phyloP scores from a whole-genome alignment of 169 alveolate genomes.

The Fabrea salina region DNA sequence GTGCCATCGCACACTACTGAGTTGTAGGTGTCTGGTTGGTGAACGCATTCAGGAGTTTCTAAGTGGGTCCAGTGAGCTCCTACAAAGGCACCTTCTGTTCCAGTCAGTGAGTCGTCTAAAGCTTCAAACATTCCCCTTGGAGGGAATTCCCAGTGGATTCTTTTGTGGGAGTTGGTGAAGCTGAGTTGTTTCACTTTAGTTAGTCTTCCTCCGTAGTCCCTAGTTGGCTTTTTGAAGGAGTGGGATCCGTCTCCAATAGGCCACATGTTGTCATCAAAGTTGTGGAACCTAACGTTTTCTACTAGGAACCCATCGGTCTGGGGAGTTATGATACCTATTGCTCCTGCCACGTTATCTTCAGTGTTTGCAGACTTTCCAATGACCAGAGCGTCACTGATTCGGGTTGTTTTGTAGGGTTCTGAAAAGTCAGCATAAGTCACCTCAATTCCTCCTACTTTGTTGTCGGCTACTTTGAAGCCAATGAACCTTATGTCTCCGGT shows the following conservation, averaged over 20 bases:
- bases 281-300: slow-evolving; percentile 35
- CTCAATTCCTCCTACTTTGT: slow-evolving; percentile 59
- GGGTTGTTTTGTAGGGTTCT: slow-evolving; percentile 15
- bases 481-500: slow-evolving; percentile 51
- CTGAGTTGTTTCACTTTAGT: slow-evolving; percentile 19
- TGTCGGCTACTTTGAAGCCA: slow-evolving; percentile 51
- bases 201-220: slow-evolving; percentile 57
- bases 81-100: background rate
- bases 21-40: background rate
- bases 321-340: slow-evolving; percentile 60
- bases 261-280: slow-evolving; percentile 33
- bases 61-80: slow-evolving; percentile 19
- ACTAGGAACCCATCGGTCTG: slow-evolving; percentile 62
- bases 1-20: background rate
- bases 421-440: slow-evolving; percentile 36
- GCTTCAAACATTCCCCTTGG: background rate
- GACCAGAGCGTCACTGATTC: slow-evolving; percentile 33
- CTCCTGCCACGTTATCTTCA: background rate
- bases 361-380: slow-evolving; percentile 44
- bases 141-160: slow-evolving; percentile 13
- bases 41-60: slow-evolving; percentile 2
- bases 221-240: slow-evolving; percentile 34
- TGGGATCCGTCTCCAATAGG: slow-evolving; percentile 61
- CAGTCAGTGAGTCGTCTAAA: slow-evolving; percentile 1
- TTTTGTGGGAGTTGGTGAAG: slow-evolving; percentile 27